Conservation (phyloP, 1,139 yeast species). For the Eremothecium gossypii region DNA sequence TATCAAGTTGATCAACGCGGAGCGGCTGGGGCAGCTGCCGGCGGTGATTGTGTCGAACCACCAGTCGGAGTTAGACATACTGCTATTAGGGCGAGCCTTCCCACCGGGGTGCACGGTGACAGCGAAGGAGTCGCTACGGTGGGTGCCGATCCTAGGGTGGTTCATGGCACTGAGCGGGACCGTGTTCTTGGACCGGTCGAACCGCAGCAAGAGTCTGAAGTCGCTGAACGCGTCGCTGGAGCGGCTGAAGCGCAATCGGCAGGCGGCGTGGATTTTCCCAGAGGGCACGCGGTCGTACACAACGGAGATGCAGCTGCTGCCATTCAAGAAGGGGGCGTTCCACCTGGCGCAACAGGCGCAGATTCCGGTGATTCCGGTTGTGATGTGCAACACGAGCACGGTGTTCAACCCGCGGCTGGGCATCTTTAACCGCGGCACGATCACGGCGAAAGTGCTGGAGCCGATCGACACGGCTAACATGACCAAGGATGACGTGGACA, state of each 20-base stretch:
- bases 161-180: constrained; percentile 88
- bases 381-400: constrained; percentile 74
- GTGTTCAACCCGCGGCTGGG: constrained; percentile 50
- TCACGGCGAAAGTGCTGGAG: constrained; percentile 56
- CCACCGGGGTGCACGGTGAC: constrained; percentile 89
- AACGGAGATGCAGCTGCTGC: constrained; percentile 57
- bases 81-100: constrained; percentile 70
- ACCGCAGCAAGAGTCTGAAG: constrained; percentile 62
- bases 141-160: constrained; percentile 94
- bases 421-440: constrained; percentile 58
- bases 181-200: constrained; percentile 79
- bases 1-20: constrained; percentile 57
- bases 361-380: constrained; percentile 81
- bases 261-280: constrained; percentile 81
- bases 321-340: constrained; percentile 96
- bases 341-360: constrained; percentile 90
- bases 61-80: constrained; percentile 80
- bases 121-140: constrained; percentile 76
- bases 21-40: constrained; percentile 48
- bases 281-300: constrained; percentile 91
- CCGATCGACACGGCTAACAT: constrained; percentile 53
- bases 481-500: constrained; percentile 52
- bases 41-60: constrained; percentile 85
- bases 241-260: constrained; percentile 47
- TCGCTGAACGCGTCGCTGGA: constrained; percentile 64